These are phyloP conservation scores for Polyporus tsugae DNA, from an alignment of 1,284 basidiomycete genomes.

Conservation along the genomic window DNA sequence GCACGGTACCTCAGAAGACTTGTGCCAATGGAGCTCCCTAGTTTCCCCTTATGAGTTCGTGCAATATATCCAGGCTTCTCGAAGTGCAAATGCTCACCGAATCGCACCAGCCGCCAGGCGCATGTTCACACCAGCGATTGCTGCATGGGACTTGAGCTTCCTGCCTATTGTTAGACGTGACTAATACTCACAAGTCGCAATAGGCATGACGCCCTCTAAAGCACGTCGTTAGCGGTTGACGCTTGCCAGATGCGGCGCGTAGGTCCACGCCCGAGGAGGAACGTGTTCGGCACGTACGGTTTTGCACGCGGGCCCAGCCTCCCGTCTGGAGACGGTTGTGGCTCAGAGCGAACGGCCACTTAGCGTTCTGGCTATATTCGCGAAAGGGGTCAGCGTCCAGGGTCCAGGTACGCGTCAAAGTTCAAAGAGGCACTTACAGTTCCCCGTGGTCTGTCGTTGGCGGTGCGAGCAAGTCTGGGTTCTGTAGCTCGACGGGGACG, in stretches of 20 bases:
- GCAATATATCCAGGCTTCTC: background rate
- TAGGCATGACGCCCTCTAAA: constrained; percentile 63
- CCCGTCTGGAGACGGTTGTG: constrained; percentile 75
- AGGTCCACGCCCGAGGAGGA: background rate
- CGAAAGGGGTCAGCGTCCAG: constrained; percentile 2
- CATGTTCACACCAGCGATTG: constrained; percentile 76
- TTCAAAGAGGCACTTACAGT: constrained; percentile 50
- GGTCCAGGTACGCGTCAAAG: background rate
- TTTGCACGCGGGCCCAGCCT: constrained; percentile 78
- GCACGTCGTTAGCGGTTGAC: constrained; percentile 3
- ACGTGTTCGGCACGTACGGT: constrained; percentile 48
- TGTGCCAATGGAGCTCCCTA: constrained; percentile 81
- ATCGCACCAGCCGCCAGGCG: constrained; percentile 69
- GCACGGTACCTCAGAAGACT: constrained; percentile 60
- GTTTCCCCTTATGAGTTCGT: constrained; percentile 3
- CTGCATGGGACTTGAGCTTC: constrained; percentile 37
- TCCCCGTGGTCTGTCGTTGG: constrained; percentile 71
- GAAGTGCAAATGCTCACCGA: constrained; percentile 50
- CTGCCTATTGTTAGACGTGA: background rate
- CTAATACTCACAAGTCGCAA: constrained; percentile 59
- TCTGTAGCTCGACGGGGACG: constrained; percentile 57
- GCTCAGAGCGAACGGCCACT: constrained; percentile 76
- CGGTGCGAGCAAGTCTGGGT: constrained; percentile 70
- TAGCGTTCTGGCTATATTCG: constrained; percentile 58
- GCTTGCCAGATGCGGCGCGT: background rate